Percentiles rank a stretch among this genome's conserved stretches.
Evolutionary conservation across 1,284 basidiomycete genomes (phyloP).

Genomic region (Ceratobasidium theobromae): DNA sequence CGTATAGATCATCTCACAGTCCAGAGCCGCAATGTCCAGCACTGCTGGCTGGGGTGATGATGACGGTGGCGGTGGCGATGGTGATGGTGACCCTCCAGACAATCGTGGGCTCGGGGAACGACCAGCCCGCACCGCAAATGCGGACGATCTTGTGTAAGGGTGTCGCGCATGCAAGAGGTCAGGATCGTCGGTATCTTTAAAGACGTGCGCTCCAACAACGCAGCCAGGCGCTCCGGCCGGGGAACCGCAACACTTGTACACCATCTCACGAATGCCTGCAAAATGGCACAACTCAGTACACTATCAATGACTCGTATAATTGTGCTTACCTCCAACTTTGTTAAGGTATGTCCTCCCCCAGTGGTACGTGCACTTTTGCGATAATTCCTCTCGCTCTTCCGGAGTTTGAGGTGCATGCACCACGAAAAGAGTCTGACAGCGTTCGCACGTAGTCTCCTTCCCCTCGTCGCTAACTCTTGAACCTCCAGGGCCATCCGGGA

Average conservation of each 20-base stretch:
- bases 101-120: no score
- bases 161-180: slow-evolving; percentile 65
- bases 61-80: no score
- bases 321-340: slow-evolving; percentile 57
- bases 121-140: not conserved
- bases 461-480: slow-evolving; percentile 67
- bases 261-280: slow-evolving; percentile 63
- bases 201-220: slow-evolving; percentile 61
- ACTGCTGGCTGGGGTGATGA: slow-evolving; percentile 40
- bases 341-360: slow-evolving; percentile 71
- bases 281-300: not conserved
- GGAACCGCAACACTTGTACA: slow-evolving; percentile 63
- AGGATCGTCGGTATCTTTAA: slow-evolving; percentile 60
- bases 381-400: slow-evolving; percentile 46
- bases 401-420: slow-evolving; percentile 61
- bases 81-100: no score
- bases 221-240: slow-evolving; percentile 48
- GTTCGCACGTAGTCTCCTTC: slow-evolving; percentile 66
- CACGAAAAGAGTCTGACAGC: slow-evolving; percentile 69
- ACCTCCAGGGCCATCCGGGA: slow-evolving; percentile 64
- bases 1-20: slow-evolving; percentile 86
- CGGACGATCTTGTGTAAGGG: slow-evolving; percentile 56
- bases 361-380: slow-evolving; percentile 66
- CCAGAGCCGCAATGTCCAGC: slow-evolving; percentile 53
- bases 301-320: not conserved